Evolutionary conservation across 140 eudicot genomes (phyloP).

Genomic region (Ambrosia hybrid): DNA sequence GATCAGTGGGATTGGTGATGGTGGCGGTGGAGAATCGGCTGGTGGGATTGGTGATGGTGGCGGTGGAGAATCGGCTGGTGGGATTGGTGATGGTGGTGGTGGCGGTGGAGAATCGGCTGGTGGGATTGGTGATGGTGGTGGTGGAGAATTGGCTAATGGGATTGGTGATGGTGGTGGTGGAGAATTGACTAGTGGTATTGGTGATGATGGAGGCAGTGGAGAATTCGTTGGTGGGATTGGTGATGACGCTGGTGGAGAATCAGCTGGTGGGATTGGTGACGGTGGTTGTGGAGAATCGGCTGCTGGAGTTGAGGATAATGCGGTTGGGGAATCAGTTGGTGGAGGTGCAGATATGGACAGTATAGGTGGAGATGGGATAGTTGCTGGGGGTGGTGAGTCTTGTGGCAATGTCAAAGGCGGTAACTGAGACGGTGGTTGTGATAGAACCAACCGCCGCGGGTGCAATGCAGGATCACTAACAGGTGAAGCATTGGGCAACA

Average conservation of each 20-base stretch:
- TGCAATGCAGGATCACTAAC: conserved; percentile 19
- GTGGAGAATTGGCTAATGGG: conserved; percentile 23
- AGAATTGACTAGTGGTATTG: conserved; percentile 8
- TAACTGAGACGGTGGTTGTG: conserved; percentile 5
- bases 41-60: conserved; percentile 6
- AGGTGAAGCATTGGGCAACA: conserved; percentile 34
- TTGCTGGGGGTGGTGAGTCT: background rate
- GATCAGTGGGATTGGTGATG: conserved; percentile 25
- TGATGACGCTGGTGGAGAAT: too few relatives aligned
- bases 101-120: conserved; percentile 24
- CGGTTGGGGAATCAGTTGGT: background rate
- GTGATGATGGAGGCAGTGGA: conserved; percentile 25
- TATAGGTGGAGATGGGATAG: conserved; percentile 20
- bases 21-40: background rate
- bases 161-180: conserved; percentile 24
- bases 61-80: conserved; percentile 21
- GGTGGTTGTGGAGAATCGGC: conserved; percentile 20
- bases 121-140: conserved; percentile 21
- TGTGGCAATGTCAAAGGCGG: conserved; percentile 2
- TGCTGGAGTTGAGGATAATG: conserved; percentile 9
- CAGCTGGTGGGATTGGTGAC: background rate
- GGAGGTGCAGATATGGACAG: conserved; percentile 25
- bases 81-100: conserved; percentile 1
- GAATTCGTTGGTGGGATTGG: background rate
- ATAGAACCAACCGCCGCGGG: too few relatives aligned